A percentile compares a stretch with the other conserved stretches of the same genome.
These are phyloP conservation scores for Pinus taeda DNA, from an alignment of 75 land plant species.

Conservation along the genomic window DNA sequence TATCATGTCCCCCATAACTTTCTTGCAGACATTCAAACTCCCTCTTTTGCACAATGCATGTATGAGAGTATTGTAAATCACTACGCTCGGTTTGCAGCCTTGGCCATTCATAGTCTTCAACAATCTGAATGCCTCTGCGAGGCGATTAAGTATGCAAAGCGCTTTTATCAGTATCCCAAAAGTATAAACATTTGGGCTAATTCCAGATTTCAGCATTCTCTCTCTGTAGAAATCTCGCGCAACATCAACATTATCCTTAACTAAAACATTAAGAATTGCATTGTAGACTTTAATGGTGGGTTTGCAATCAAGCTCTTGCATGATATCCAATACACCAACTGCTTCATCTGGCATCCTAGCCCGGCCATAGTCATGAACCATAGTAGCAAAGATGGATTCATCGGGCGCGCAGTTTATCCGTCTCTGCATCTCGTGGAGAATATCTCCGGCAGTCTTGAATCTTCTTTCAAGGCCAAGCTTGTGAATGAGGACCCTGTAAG, in stretches of 20 bases:
- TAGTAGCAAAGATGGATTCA: conserved; percentile 35
- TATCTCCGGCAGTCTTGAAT: conserved; percentile 23
- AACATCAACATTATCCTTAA: conserved; percentile 45
- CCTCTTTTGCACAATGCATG: conserved; percentile 56
- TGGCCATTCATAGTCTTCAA: conserved; percentile 38
- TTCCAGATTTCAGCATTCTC: conserved; percentile 29
- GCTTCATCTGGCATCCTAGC: conserved; percentile 25
- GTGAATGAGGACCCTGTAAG: conserved; percentile 39
- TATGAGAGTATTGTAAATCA: conserved; percentile 68
- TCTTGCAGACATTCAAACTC: conserved; percentile 52
- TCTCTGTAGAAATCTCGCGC: conserved; percentile 47
- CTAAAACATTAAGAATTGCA: conserved; percentile 47
- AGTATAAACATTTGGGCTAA: conserved; percentile 35
- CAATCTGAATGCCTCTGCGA: conserved; percentile 56
- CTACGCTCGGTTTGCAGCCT: conserved; percentile 38
- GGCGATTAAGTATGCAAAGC: conserved; percentile 51
- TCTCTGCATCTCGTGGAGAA: conserved; percentile 48
- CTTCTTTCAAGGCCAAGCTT: conserved; percentile 42
- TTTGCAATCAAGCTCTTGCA: conserved; percentile 9
- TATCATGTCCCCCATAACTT: conserved; percentile 47
- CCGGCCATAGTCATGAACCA: conserved; percentile 25
- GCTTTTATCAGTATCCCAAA: conserved; percentile 65
- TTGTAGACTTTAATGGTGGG: conserved; percentile 44
- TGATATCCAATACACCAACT: conserved; percentile 25
- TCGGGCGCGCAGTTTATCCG: conserved; percentile 29